Evolutionary conservation across 345 rosid genomes (phyloP), one percentile per base, ranked within the genome.

Genomic region (Hevea brasiliensis): DNA sequence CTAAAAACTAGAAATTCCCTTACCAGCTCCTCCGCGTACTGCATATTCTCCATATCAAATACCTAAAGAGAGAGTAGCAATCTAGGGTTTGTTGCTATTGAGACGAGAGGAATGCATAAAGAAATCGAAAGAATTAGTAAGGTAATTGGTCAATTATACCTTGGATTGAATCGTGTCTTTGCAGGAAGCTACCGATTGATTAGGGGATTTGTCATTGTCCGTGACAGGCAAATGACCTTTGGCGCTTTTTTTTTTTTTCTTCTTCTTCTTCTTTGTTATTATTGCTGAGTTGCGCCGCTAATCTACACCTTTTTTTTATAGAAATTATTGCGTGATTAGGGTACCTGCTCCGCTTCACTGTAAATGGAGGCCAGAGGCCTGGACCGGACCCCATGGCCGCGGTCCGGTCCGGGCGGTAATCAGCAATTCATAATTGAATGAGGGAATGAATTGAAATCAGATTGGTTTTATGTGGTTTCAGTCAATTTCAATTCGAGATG

Each of bases 1-100:
- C 94, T 79, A 73, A 89, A 89, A 44, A 86, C 81, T 21, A 87
- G 88, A 78, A 83, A 89, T 72, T 89, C 94, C 79, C 85, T 80
- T 74, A 87, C 91, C 44, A 89, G 82, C 82, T 87, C 91, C 80
- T 86, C 94, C 9, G 87, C 91, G 69, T 77, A 87, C 72, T 81
- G 89, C 89, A 87, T 86, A 45, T 86, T 89, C 85, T 89, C 91
- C 94, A 89, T 89, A 57, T 44, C 66, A 65, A 56, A 27, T 23
- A 58, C 70, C 74, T 57, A 58, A 23, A 63, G 53, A 77, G 7
- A 58, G 24, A 1, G 29, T 12, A 27, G 8, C 15, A 68, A 21
- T 27, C 21, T 35, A 32, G 61, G 44, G 45, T n/a, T 50, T 23
- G 11, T 35, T 13, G 4, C 24, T 23, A 20, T 20, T 20, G 50